Evolutionary conservation across 1,139 yeast genomes (phyloP).

Genomic region (Suhomyces chickasaworum): DNA sequence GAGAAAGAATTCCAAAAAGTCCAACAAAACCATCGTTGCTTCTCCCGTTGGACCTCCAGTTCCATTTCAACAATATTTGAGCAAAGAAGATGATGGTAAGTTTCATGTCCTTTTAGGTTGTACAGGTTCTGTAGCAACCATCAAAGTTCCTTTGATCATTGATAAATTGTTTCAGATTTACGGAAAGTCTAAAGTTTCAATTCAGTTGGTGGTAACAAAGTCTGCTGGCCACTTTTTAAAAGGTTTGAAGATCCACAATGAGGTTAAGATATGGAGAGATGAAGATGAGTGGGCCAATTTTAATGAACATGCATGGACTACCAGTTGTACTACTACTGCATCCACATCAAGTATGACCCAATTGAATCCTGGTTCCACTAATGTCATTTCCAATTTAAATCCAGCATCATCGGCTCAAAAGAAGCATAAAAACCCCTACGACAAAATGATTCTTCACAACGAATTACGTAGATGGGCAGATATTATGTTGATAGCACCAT

Average conservation of each 20-base stretch:
- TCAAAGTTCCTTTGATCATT: slow-evolving; percentile 83
- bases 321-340: slow-evolving; percentile 16
- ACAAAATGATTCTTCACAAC: slow-evolving; percentile 68
- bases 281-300: slow-evolving; percentile 83
- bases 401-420: slow-evolving; percentile 16
- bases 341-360: slow-evolving; percentile 9
- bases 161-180: slow-evolving; percentile 78
- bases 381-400: slow-evolving; percentile 8
- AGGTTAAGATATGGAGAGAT: slow-evolving; percentile 91
- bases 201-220: slow-evolving; percentile 83
- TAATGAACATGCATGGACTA: slow-evolving; percentile 36
- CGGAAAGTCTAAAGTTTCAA: slow-evolving; percentile 68
- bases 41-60: slow-evolving; percentile 70
- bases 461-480: slow-evolving; percentile 96
- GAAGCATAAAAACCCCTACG: slow-evolving; percentile 42
- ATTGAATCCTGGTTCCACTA: slow-evolving; percentile 3
- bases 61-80: slow-evolving; percentile 71
- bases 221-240: slow-evolving; percentile 81
- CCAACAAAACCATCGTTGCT: slow-evolving; percentile 37
- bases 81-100: slow-evolving; percentile 75
- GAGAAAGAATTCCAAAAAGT: slow-evolving; percentile 19
- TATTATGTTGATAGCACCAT: slow-evolving; percentile 84
- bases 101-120: slow-evolving; percentile 87
- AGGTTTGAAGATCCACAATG: slow-evolving; percentile 76
- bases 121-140: slow-evolving; percentile 96